phyloP scores from a whole-genome alignment of 352 stramenopile species.

The Phytophthora pluvialis region DNA sequence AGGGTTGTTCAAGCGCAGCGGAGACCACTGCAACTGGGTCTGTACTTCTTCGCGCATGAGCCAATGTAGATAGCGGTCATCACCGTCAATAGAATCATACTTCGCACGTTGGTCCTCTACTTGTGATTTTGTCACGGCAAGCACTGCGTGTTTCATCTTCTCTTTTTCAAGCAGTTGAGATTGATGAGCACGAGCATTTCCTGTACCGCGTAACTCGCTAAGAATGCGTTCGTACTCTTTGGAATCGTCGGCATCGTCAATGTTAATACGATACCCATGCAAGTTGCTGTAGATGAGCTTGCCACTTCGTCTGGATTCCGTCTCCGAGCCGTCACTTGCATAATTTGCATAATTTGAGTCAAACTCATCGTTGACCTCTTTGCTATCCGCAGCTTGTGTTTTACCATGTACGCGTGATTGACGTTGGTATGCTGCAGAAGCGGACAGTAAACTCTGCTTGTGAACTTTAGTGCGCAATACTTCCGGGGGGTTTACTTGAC shows the following conservation, averaged over 20 bases:
- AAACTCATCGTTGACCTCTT: neutral
- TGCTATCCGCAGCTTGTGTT: neutral
- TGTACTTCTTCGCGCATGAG: conserved; percentile 47
- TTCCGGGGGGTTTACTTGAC: conserved; percentile 43
- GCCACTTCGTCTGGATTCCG: conserved; percentile 9
- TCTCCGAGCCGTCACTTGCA: conserved; percentile 16
- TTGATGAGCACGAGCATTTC: conserved; percentile 43
- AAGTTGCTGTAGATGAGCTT: conserved; percentile 81
- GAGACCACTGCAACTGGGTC: conserved; percentile 59
- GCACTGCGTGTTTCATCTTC: conserved; percentile 32
- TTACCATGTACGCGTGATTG: conserved; percentile 9
- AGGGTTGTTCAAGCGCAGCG: conserved; percentile 51
- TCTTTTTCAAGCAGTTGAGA: conserved; percentile 35
- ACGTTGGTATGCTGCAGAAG: conserved; percentile 33
- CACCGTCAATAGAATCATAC: conserved; percentile 35
- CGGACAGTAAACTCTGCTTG: conserved; percentile 44
- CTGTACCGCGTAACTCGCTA: conserved; percentile 59
- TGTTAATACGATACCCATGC: conserved; percentile 75
- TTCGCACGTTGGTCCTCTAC: conserved; percentile 67
- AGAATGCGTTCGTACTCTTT: conserved; percentile 82
- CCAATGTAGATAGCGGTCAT: conserved; percentile 59
- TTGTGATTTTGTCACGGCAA: conserved; percentile 31
- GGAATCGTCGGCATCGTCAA: conserved; percentile 67
- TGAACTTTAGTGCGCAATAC: conserved; percentile 42
- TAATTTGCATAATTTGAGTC: conserved; percentile 7